A percentile compares a stretch with the other conserved stretches of the same genome.
These are phyloP conservation scores for Eucalyptus pauciflora DNA, from an alignment of 345 rosid species.

Conservation along the genomic window DNA sequence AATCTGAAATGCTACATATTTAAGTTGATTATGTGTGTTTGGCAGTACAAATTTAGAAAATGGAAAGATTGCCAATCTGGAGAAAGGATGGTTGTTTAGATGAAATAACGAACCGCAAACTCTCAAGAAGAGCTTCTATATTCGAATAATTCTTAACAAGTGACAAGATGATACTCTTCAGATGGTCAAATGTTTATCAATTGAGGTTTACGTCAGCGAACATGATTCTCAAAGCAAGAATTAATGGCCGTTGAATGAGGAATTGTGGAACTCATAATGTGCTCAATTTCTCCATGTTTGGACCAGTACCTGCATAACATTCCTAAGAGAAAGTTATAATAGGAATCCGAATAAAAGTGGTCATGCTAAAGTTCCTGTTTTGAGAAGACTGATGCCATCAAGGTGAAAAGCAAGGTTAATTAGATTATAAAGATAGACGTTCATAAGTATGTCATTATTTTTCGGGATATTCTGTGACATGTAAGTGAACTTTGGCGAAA, in stretches of 20 bases:
- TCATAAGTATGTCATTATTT: neutral
- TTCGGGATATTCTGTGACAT: neutral
- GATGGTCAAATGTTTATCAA: neutral
- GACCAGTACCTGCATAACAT: neutral
- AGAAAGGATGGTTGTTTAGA: neutral
- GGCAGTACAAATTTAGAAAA: neutral
- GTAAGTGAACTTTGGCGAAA: neutral
- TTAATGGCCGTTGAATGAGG: neutral
- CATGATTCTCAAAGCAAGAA: neutral
- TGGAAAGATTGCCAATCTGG: neutral
- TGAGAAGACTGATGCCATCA: neutral
- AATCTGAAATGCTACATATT: neutral
- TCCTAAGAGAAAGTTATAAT: neutral
- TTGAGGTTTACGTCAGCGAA: neutral
- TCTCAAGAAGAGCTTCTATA: neutral
- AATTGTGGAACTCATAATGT: neutral
- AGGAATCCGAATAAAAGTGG: neutral
- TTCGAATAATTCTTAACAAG: neutral
- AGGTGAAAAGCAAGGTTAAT: neutral
- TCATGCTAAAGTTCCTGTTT: neutral
- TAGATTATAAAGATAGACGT: neutral
- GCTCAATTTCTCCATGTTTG: neutral
- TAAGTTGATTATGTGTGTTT: neutral
- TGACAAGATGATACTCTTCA: neutral
- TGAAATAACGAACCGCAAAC: neutral